Conservation (phyloP, 2,329 filamentous ascomycete genomes). For the Fusarium citri region DNA sequence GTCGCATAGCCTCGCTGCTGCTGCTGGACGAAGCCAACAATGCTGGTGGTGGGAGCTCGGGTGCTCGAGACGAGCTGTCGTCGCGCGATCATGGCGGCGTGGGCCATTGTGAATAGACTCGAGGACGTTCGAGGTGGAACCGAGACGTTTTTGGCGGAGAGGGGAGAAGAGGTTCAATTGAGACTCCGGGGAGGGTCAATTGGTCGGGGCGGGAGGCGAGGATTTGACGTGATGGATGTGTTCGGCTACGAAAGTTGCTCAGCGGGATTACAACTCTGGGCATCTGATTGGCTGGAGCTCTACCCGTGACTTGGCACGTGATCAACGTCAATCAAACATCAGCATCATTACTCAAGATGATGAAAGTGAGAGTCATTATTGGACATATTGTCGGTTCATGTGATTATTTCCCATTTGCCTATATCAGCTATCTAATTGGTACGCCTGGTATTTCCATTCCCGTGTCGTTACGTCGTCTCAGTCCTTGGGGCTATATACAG, state of each 20-base stretch:
- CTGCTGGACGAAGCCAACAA: conserved; percentile 46
- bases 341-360: conserved; percentile 1
- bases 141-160: conserved; percentile 19
- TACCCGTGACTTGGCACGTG: conserved; percentile 50
- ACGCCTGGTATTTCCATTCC: conserved; percentile 23
- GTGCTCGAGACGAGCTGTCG: conserved; percentile 50
- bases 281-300: conserved; percentile 50
- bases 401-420: neutral
- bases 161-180: conserved; percentile 42
- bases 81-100: conserved; percentile 52
- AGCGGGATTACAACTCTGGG: conserved; percentile 56
- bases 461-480: conserved; percentile 36
- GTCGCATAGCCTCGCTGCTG: conserved; percentile 67
- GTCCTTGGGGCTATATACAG: conserved; percentile 23
- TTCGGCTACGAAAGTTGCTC: conserved; percentile 49
- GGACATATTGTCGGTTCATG: neutral
- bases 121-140: conserved; percentile 26
- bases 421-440: neutral
- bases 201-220: conserved; percentile 45
- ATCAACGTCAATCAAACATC: conserved; percentile 8
- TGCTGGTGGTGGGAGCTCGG: conserved; percentile 34
- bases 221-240: conserved; percentile 47
- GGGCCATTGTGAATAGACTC: conserved; percentile 47
- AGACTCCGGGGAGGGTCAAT: conserved; percentile 42
- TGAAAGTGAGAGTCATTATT: neutral